Evolutionary conservation across 2,329 filamentous ascomycete species (phyloP).

Genomic region (Xylaria sp.): DNA sequence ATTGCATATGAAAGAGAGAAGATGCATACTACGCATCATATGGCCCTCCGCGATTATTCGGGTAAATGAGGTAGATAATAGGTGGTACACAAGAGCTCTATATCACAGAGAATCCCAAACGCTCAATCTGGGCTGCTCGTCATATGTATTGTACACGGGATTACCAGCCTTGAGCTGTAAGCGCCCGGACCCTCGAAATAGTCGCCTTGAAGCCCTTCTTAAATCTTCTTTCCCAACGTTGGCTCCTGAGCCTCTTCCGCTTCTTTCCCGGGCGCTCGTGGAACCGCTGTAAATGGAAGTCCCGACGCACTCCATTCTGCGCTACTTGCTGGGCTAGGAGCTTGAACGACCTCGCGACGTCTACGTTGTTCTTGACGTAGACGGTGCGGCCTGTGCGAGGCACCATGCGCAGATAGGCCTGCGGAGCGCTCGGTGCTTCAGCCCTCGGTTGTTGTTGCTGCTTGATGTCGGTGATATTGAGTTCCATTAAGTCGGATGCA

Average conservation of each 20-base stretch:
- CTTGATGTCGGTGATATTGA: conserved; percentile 32
- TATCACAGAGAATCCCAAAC: conserved; percentile 17
- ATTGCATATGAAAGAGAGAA: background rate
- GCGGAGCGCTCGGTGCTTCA: background rate
- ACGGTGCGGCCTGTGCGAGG: conserved; percentile 53
- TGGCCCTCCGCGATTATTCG: background rate
- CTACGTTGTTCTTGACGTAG: conserved; percentile 49
- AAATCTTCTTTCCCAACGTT: conserved; percentile 74
- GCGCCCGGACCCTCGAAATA: conserved; percentile 67
- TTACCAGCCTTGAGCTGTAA: conserved; percentile 81
- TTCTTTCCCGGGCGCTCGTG: conserved; percentile 79
- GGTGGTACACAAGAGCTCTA: conserved; percentile 23
- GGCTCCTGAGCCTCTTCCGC: conserved; percentile 73
- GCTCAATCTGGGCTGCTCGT: conserved; percentile 5
- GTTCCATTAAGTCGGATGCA: too few species aligned
- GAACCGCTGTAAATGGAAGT: conserved; percentile 66
- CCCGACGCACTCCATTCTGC: conserved; percentile 62
- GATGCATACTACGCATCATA: background rate
- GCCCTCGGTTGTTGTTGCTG: background rate
- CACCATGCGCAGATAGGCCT: conserved; percentile 44
- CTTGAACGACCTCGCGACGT: conserved; percentile 52
- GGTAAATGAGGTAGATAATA: background rate
- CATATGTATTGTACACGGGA: conserved; percentile 29
- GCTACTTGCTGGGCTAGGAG: conserved; percentile 47
- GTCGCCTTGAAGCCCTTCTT: conserved; percentile 70